These are phyloP conservation scores for Cadophora malorum DNA, from an alignment of 2,329 filamentous ascomycete species.

Conservation along the genomic window DNA sequence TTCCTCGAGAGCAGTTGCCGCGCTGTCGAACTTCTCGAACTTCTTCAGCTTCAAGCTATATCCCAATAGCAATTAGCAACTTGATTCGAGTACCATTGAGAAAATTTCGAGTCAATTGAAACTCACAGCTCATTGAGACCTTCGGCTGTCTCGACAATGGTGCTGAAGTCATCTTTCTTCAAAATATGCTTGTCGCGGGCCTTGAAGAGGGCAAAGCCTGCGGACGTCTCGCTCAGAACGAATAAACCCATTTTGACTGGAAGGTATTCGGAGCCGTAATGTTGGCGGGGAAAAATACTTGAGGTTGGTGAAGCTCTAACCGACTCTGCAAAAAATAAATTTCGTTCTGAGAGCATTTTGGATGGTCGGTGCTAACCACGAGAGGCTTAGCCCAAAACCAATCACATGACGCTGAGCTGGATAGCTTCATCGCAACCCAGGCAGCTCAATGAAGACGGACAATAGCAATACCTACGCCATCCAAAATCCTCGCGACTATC, in stretches of 20 bases:
- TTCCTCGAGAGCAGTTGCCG: constrained; percentile 88
- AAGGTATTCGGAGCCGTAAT: constrained; percentile 22
- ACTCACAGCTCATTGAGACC: constrained; percentile 85
- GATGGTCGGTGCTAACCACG: not conserved
- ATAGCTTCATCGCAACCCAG: constrained; percentile 7
- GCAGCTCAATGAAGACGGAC: not conserved
- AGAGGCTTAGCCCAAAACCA: not conserved
- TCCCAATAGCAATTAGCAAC: constrained; percentile 32
- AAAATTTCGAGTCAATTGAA: constrained; percentile 25
- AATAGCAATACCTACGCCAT: constrained; percentile 1
- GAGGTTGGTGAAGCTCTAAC: constrained; percentile 29
- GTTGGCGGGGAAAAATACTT: constrained; percentile 23
- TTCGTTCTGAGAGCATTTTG: constrained; percentile 21
- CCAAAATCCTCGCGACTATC: not conserved
- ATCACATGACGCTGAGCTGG: not conserved
- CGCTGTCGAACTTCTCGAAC: constrained; percentile 97
- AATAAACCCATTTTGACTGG: constrained; percentile 78
- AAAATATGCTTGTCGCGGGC: constrained; percentile 98
- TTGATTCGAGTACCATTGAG: constrained; percentile 15
- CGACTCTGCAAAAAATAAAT: constrained; percentile 26
- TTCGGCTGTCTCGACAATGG: constrained; percentile 79
- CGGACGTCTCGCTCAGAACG: constrained; percentile 86
- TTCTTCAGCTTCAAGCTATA: constrained; percentile 90
- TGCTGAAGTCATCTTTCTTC: constrained; percentile 80
- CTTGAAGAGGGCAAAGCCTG: constrained; percentile 96